Base-by-base conservation (phyloP, 345 rosid genomes). In the Salix arbutifolia region DNA sequence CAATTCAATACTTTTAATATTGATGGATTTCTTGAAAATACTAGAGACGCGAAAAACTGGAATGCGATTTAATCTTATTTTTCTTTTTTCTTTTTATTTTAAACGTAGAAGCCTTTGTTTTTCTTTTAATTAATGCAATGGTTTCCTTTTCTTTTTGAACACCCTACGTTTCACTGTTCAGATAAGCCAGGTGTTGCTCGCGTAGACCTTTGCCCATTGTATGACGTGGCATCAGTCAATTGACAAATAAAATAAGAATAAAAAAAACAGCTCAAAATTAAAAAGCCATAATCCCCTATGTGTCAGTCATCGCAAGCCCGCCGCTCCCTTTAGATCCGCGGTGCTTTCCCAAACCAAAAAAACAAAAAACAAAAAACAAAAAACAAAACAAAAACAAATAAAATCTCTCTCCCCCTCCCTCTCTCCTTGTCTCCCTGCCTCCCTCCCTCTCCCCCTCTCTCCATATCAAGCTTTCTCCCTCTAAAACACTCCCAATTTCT, bases 311-410 rank as follows among this genome's bases (percentile, higher is more conserved):
- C 28, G 40, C 10, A 25, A 37, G 70, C 35, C 72, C 25, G 68
- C 31, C 62, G 72, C 69, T 26, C 64, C 77, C 77, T 46, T 64
- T 26, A 67, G 81, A 78, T 67, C 76, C 62, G 73, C 70, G 53
- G 76, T 78, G 56, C 52, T 58, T 67, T 73, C 50, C 17, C 64
- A 52, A 19, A 67, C 74, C 69, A 38, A 35, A 58, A 62, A 65
- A 25, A n/a, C 26, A 72, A 28, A 60, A 17, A 26, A 19, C 17
- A 61, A 60, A 18, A n/a, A 31, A 4, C 33, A 31, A 5, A n/a
- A 73, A 40, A 40, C 8, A 10, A 60, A 77, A 33, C 2, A 17
- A 48, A 35, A 25, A 17, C 2, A 70, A 75, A 67, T 5, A 58
- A 48, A 40, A 8, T 6, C 28, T 23, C 52, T 16, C 74, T 37